Evolutionary conservation across 176 grass and related monocot species (phyloP).

Genomic region (Zea mays): Zm-B73-REFERENCE-NAM-5.0 NC_050099.1:208057001-208057500

Average conservation of each 20-base stretch:
- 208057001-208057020: no score
- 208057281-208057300: no score
- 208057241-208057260: no score
- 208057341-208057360: conserved; percentile 87
- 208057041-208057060: neutral
- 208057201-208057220: conserved; percentile 48
- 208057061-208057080: neutral
- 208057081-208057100: neutral
- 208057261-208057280: no score
- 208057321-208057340: no score
- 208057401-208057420: conserved; percentile 53
- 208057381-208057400: conserved; percentile 71
- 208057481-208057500: no score
- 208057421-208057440: conserved; percentile 55
- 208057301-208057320: no score
- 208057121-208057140: conserved; percentile 37
- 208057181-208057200: conserved; percentile 76
- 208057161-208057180: conserved; percentile 47
- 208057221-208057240: conserved; percentile 78
- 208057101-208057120: neutral
- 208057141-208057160: conserved; percentile 66
- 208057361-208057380: conserved; percentile 56
- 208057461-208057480: conserved; percentile 24
- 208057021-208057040: no score
- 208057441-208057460: conserved; percentile 29